These are phyloP conservation scores for Coriaria nepalensis DNA, from an alignment of 306 rosid species.

Conservation along the genomic window DNA sequence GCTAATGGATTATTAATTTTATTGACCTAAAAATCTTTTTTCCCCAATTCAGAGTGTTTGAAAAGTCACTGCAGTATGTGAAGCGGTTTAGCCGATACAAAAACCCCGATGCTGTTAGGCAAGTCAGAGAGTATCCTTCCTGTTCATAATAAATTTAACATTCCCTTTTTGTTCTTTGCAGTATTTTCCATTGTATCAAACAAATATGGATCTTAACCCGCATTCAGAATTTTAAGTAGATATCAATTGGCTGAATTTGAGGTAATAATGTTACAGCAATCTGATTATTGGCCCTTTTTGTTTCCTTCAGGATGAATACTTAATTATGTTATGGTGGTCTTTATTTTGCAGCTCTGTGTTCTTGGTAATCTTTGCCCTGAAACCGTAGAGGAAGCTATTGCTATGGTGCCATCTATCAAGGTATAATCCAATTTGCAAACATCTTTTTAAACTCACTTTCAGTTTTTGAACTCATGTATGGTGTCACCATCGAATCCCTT, in stretches of 20 bases:
- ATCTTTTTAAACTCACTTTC: too few relatives aligned
- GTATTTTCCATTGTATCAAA: conserved; percentile 2
- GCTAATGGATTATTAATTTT: background rate
- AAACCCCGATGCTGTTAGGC: conserved; percentile 95
- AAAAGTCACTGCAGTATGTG: conserved; percentile 92
- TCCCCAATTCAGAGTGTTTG: conserved; percentile 59
- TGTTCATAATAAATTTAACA: background rate
- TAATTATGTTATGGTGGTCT: background rate
- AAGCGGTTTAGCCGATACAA: conserved; percentile 95
- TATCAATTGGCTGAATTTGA: conserved; percentile 85
- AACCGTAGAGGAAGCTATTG: conserved; percentile 98
- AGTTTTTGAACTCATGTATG: too few relatives aligned
- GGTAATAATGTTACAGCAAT: conserved; percentile 35
- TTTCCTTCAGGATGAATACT: too few relatives aligned
- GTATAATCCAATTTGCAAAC: conserved; percentile 17
- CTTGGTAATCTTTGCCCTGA: conserved; percentile 99
- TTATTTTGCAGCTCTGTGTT: conserved; percentile 67
- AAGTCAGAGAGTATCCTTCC: conserved; percentile 96
- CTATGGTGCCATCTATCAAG: conserved; percentile 95
- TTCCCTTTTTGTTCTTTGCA: background rate
- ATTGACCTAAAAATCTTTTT: background rate
- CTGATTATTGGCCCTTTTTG: background rate
- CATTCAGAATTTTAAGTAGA: conserved; percentile 69
- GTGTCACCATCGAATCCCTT: too few relatives aligned
- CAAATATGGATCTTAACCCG: conserved; percentile 41